Percentiles rank a stretch among this genome's conserved stretches.
Conservation (phyloP, 495 filamentous ascomycete species). For the Penicillium samsonianum region DNA sequence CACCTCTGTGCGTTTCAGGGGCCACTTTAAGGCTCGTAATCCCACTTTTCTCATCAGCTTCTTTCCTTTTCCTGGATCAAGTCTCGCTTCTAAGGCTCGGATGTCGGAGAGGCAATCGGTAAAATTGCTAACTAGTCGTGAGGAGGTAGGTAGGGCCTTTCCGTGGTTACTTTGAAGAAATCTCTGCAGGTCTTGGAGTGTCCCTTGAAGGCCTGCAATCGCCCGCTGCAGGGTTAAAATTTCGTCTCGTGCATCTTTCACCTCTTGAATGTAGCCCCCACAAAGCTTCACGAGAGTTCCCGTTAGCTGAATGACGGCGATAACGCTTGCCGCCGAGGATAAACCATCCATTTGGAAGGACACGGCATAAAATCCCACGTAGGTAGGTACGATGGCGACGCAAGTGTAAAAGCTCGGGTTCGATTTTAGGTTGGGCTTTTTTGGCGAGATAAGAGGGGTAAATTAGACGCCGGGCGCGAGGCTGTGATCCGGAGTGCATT, state of each 20-base stretch:
- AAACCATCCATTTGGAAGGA: conserved; percentile 23
- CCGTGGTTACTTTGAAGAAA: conserved; percentile 21
- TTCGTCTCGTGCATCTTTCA: conserved; percentile 31
- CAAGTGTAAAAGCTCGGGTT: conserved; percentile 8
- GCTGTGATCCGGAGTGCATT: conserved; percentile 13
- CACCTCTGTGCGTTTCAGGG: conserved; percentile 30
- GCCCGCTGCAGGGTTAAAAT: conserved; percentile 25
- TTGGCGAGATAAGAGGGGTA: conserved; percentile 15
- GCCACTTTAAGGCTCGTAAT: conserved; percentile 34
- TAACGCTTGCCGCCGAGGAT: conserved; percentile 23
- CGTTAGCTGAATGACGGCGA: conserved; percentile 32
- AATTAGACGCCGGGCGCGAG: conserved; percentile 5
- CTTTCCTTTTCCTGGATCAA: conserved; percentile 29
- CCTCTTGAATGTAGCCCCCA: conserved; percentile 32
- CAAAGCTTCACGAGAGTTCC: conserved; percentile 32
- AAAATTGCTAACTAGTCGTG: conserved; percentile 23
- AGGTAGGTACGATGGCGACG: conserved; percentile 11
- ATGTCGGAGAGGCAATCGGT: conserved; percentile 29
- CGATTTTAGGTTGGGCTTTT: conserved; percentile 7
- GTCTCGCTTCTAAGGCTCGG: conserved; percentile 26
- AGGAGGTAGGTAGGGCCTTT: conserved; percentile 22
- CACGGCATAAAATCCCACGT: conserved; percentile 10
- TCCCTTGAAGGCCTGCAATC: conserved; percentile 21
- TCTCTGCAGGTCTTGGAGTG: conserved; percentile 24
- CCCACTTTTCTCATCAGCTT: conserved; percentile 32